Percentiles rank a stretch among this genome's conserved stretches.
Conservation (phyloP, 257 asterid genomes). For the Fraxinus pennsylvanica region DNA sequence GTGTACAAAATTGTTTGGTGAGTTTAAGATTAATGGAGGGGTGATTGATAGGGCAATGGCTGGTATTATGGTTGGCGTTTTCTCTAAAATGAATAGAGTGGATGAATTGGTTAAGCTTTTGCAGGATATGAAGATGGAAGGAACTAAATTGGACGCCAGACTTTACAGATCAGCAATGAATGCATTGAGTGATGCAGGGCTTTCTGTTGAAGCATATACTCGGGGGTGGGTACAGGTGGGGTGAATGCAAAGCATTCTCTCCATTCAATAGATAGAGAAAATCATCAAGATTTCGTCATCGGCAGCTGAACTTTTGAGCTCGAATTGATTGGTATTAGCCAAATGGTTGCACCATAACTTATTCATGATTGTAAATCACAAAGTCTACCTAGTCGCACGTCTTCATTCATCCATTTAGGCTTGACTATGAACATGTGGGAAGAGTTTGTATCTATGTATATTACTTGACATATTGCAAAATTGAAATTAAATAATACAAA, state of each 20-base stretch:
- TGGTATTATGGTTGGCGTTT: slow-evolving; percentile 79
- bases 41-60: slow-evolving; percentile 74
- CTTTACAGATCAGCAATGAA: slow-evolving; percentile 71
- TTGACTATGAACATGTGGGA: slow-evolving; percentile 7
- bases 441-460: neutral
- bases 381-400: slow-evolving; percentile 2
- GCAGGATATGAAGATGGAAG: slow-evolving; percentile 66
- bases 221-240: neutral
- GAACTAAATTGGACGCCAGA: slow-evolving; percentile 58
- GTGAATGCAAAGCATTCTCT: neutral
- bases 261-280: neutral
- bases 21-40: slow-evolving; percentile 67
- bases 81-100: slow-evolving; percentile 67
- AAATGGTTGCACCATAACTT: slow-evolving; percentile 52
- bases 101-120: slow-evolving; percentile 73
- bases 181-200: slow-evolving; percentile 79
- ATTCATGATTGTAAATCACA: neutral
- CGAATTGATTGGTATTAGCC: slow-evolving; percentile 33
- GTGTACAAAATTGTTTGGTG: slow-evolving; percentile 54
- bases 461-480: neutral
- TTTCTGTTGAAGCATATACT: slow-evolving; percentile 18
- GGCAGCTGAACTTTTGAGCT: neutral
- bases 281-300: neutral
- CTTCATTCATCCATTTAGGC: slow-evolving; percentile 25
- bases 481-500: neutral